A percentile compares a stretch with the other conserved stretches of the same genome.
phyloP scores from a whole-genome alignment of 345 rosid species.

The Cardiospermum halicacabum region DNA sequence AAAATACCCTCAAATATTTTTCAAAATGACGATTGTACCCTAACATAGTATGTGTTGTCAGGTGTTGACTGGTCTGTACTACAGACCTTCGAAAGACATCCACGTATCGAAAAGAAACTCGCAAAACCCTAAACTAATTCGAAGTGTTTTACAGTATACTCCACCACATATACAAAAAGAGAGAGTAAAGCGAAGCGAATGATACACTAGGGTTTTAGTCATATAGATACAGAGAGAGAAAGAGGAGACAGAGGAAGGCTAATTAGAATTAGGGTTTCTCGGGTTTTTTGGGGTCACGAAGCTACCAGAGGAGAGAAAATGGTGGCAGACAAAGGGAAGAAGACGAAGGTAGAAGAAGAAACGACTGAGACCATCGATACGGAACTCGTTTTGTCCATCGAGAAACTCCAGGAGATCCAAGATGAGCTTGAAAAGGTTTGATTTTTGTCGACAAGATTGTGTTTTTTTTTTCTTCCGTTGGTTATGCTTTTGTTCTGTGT shows the following conservation, averaged over 20 bases:
- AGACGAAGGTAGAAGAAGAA: conserved; percentile 70
- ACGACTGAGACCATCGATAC: conserved; percentile 60
- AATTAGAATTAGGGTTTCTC: conserved; percentile 19
- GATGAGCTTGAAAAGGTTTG: conserved; percentile 91
- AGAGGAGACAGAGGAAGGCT: too few species aligned
- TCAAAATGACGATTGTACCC: conserved; percentile 4
- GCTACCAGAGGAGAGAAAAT: conserved; percentile 27
- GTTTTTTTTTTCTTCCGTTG: not conserved
- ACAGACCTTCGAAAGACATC: not conserved
- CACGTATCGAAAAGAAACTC: conserved; percentile 30
- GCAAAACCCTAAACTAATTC: conserved; percentile 65
- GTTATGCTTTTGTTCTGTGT: not conserved
- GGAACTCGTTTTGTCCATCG: conserved; percentile 81
- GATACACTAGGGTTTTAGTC: conserved; percentile 48
- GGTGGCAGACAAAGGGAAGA: conserved; percentile 87
- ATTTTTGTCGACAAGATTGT: not conserved
- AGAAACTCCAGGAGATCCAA: conserved; percentile 94
- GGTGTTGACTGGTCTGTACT: not conserved
- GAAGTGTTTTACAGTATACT: conserved; percentile 4
- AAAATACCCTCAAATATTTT: not conserved
- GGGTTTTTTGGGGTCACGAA: not conserved
- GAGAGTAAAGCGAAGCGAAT: not conserved
- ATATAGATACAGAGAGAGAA: not conserved
- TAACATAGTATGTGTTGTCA: not conserved
- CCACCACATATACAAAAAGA: conserved; percentile 14